Evolutionary conservation across 805 yeast species (phyloP), one percentile per base, ranked within the genome.

Genomic region (Lipomyces lipofer): DNA sequence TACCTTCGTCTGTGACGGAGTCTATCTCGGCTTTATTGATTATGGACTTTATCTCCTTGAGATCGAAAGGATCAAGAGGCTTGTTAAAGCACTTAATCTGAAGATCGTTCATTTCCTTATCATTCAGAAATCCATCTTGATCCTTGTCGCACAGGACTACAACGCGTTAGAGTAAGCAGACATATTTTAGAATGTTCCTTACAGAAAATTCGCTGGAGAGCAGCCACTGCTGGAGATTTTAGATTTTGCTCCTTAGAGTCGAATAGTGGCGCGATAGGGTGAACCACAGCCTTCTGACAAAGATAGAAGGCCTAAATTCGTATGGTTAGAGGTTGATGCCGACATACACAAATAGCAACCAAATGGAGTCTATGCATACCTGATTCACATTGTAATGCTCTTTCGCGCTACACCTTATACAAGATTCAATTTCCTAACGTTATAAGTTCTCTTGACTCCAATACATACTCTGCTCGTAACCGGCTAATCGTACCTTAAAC

Each of bases 211-310:
- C 99, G 74, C 53, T 81, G 81, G 43, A 94, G 72, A 0, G 98
- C 98, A 1, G 78, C 75, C 0, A 81, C 73, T 0, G 96, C 90
- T 9, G 83, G 75, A 0, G 91, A 89, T 64, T 91, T 92, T 63
- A 94, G 73, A 44, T 75, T 79, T 1, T 94, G 92, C 56, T 86
- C 89, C 64, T 90, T 88, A n/a, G 96, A 83, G 68, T 94, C 98
- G 65, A 85, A 94, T 24, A 94, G 69, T 0, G 99, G 99, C 0
- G 97, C 84, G 8, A 94, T 79, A 0, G 99, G 99, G 68, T 88
- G 90, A 0, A 92, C 86, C 0, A 92, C 90, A 0, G 98, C 92
- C 46, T 97, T 71, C 67, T 91, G 96, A 65, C 99, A 94, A 13
- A 94, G 73, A 69, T 94, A 94, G 63, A 91, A 91, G 1, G 94